These are phyloP conservation scores for Monotropa hypopitys DNA, from an alignment of 179 eudicot species.

Conservation along the genomic window DNA sequence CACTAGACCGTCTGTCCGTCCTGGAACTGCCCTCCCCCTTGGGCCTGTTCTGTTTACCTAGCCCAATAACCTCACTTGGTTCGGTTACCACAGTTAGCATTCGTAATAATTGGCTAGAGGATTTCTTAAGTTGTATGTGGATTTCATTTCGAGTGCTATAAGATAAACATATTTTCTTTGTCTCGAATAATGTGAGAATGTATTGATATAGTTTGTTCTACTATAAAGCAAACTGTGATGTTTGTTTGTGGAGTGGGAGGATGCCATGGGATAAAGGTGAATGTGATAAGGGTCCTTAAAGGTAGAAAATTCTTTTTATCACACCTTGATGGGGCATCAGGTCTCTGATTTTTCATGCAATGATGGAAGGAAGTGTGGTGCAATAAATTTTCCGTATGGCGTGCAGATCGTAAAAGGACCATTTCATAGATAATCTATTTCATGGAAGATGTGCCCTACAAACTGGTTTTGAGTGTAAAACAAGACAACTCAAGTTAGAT, in stretches of 20 bases:
- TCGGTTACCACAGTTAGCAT: no score
- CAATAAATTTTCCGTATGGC: not conserved
- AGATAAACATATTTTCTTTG: not conserved
- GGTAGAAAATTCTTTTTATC: not conserved
- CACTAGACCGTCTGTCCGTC: no score
- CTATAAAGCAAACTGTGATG: not conserved
- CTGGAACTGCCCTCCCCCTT: no score
- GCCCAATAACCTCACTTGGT: no score
- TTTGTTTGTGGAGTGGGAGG: not conserved
- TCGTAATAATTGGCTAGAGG: no score
- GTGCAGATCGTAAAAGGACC: not conserved
- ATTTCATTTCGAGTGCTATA: not conserved
- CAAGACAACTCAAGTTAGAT: not conserved
- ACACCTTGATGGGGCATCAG: not conserved
- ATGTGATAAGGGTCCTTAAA: not conserved
- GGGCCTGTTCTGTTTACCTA: no score
- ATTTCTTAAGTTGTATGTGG: no score
- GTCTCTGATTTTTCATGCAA: not conserved
- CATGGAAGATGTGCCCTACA: not conserved
- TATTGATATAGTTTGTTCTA: not conserved
- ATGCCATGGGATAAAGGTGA: not conserved
- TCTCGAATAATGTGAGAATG: not conserved
- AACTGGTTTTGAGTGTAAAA: not conserved
- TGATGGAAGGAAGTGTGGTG: not conserved
- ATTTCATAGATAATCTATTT: not conserved